Percentiles rank a stretch among this genome's conserved stretches.
Conservation (phyloP, 2,329 filamentous ascomycete species). For the Periglandula ipomoeae region DNA sequence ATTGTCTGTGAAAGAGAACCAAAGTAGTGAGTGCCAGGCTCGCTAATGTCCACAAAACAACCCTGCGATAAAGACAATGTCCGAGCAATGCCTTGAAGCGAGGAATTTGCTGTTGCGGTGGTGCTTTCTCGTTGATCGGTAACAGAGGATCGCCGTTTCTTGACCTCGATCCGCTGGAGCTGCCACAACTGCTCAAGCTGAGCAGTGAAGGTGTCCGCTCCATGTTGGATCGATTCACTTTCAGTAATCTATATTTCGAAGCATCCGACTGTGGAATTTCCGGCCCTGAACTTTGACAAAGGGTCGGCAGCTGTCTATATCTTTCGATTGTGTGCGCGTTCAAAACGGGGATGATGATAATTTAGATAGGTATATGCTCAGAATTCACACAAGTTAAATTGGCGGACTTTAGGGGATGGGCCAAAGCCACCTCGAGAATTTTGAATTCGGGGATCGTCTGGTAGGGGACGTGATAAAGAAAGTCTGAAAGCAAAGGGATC, state of each 20-base stretch:
- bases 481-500: background rate
- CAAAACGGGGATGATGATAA: too few species aligned
- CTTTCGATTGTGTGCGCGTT: too few species aligned
- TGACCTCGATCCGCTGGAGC: constrained; percentile 20
- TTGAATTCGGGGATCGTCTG: too few species aligned
- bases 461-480: background rate
- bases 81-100: constrained; percentile 37
- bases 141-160: constrained; percentile 24
- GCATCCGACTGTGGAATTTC: background rate
- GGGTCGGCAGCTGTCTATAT: too few species aligned
- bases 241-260: background rate
- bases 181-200: constrained; percentile 26
- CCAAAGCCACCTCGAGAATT: background rate
- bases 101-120: constrained; percentile 29
- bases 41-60: constrained; percentile 40
- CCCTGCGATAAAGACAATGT: constrained; percentile 42
- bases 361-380: too few species aligned
- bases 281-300: background rate
- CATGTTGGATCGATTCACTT: constrained; percentile 13
- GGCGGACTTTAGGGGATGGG: background rate
- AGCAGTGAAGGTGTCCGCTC: constrained; percentile 21
- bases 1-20: constrained; percentile 26
- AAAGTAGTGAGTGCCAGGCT: constrained; percentile 32
- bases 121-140: constrained; percentile 21
- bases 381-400: too few species aligned